These are phyloP conservation scores for Polychaeton citri DNA, from an alignment of 2,329 filamentous ascomycete genomes.

Conservation along the genomic window DNA sequence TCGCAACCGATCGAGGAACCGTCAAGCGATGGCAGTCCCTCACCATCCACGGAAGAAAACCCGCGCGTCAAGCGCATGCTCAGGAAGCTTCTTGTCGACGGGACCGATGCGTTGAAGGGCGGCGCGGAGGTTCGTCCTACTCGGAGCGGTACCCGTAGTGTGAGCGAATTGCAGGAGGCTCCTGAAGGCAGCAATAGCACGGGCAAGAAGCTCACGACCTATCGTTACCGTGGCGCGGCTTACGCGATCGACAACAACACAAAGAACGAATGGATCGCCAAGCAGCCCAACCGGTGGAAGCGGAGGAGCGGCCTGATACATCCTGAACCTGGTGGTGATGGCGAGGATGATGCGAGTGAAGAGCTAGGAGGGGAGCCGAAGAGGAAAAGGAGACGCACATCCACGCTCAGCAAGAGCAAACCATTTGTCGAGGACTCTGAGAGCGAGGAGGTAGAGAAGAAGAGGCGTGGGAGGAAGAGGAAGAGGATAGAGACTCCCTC, in stretches of 20 bases:
- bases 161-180: background rate
- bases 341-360: background rate
- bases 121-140: background rate
- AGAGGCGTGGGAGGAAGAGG: background rate
- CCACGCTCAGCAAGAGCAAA: background rate
- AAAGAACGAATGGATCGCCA: slow-evolving; percentile 2
- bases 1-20: slow-evolving; percentile 2
- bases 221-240: slow-evolving; percentile 4
- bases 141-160: background rate
- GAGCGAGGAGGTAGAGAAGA: background rate
- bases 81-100: slow-evolving; percentile 1
- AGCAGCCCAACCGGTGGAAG: slow-evolving; percentile 3
- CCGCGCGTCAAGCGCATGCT: background rate
- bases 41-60: background rate
- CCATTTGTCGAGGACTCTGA: background rate
- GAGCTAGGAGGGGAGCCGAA: background rate
- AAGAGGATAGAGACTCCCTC: background rate
- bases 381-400: background rate
- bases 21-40: background rate
- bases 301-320: background rate
- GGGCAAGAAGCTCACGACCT: slow-evolving; percentile 1
- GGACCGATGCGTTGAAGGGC: slow-evolving; percentile 1
- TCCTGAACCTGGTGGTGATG: background rate
- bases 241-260: slow-evolving; percentile 4
- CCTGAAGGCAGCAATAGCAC: too few species aligned